phyloP scores from a whole-genome alignment of 2,329 filamentous ascomycete species.

The Cryphonectria japonica region DNA sequence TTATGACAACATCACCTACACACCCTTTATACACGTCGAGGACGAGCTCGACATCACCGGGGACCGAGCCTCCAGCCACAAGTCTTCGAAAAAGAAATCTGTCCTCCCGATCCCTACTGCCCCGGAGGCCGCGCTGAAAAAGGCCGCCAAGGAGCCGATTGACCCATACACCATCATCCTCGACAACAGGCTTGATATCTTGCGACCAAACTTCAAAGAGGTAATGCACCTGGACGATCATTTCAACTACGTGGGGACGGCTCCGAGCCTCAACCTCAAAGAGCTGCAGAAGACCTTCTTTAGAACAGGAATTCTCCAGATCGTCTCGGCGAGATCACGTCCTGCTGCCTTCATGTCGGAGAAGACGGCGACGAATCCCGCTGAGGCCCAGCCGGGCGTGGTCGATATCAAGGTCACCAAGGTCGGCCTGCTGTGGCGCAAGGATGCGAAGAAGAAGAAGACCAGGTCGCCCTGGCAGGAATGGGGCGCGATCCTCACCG shows the following conservation, averaged over 20 bases:
- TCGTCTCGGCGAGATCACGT: conserved; percentile 89
- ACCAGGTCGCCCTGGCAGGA: conserved; percentile 96
- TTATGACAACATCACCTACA: conserved; percentile 98
- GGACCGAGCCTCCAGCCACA: conserved; percentile 72
- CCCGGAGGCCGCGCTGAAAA: conserved; percentile 63
- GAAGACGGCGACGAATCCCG: conserved; percentile 79
- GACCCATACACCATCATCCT: conserved; percentile 95
- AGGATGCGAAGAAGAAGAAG: conserved; percentile 91
- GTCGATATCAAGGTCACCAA: conserved; percentile 98
- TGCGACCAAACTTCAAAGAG: conserved; percentile 88
- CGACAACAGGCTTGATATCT: conserved; percentile 80
- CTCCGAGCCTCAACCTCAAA: conserved; percentile 74
- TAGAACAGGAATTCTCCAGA: conserved; percentile 88
- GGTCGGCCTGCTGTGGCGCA: conserved; percentile 92
- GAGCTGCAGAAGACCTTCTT: conserved; percentile 88
- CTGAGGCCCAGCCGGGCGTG: conserved; percentile 86
- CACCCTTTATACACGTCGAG: conserved; percentile 96
- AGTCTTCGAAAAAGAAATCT: conserved; percentile 66
- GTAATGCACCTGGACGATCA: conserved; percentile 90
- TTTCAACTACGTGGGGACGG: conserved; percentile 84
- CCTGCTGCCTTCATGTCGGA: conserved; percentile 95
- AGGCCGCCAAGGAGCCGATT: conserved; percentile 78
- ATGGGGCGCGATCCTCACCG: conserved; percentile 95
- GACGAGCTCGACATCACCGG: conserved; percentile 83
- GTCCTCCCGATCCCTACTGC: conserved; percentile 66